Evolutionary conservation across 345 rosid species (phyloP).

Genomic region (Murraya koenigii): DNA sequence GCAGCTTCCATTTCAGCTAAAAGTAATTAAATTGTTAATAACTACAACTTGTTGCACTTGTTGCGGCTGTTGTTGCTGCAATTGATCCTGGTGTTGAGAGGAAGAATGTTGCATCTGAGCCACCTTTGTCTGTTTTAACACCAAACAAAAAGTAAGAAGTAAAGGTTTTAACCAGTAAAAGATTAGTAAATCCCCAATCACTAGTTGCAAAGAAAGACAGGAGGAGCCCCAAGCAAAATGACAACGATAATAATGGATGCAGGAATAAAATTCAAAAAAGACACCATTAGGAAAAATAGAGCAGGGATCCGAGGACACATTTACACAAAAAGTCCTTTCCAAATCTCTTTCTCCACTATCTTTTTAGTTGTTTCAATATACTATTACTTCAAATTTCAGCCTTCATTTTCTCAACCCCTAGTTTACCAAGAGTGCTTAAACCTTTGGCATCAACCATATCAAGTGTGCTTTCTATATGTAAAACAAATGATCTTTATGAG

Average conservation of each 20-base stretch:
- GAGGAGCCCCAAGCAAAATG: not conserved
- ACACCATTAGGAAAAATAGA: not conserved
- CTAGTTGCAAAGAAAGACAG: not conserved
- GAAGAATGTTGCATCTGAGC: conserved; percentile 51
- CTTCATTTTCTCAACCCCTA: not conserved
- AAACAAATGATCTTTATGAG: not conserved
- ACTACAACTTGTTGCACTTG: conserved; percentile 44
- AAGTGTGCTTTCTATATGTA: not conserved
- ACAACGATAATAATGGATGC: not conserved
- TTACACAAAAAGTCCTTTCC: not conserved
- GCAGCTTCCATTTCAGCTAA: conserved; percentile 17
- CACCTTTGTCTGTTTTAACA: conserved; percentile 48
- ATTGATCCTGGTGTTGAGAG: conserved; percentile 51
- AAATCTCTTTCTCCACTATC: not conserved
- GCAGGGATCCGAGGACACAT: not conserved
- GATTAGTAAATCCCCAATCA: not conserved
- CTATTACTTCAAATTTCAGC: not conserved
- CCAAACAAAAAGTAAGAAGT: not conserved
- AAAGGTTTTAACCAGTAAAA: not conserved
- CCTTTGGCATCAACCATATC: not conserved
- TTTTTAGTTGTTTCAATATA: not conserved
- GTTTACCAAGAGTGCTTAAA: not conserved
- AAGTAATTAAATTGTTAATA: conserved; percentile 1
- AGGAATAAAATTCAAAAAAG: not conserved
- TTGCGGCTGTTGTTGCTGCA: conserved; percentile 43